Base-by-base conservation (phyloP, 768 basidiomycete genomes). In the Tricholoma terreum region DNA sequence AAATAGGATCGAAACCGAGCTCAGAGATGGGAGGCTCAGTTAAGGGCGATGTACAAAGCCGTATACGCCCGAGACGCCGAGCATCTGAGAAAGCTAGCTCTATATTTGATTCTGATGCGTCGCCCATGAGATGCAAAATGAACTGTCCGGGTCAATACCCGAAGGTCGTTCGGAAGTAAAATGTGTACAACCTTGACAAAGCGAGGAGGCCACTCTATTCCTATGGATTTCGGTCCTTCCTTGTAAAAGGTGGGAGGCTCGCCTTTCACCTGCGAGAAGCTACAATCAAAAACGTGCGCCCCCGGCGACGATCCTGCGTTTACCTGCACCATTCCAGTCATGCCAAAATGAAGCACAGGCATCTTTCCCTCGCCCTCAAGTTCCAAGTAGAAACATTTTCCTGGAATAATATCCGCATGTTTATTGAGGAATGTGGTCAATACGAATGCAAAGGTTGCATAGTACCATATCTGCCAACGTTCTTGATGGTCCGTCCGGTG, bases 281-380 rank as follows among this genome's bases (percentile, higher is more conserved):
- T 6, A n/a, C 24, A 33, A 36, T 36, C 3, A 24, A 24, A 35
- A 12, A 42, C 15, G 4, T 30, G n/a, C 19, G 19, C 50, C 35
- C 19, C 35, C 11, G 10, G 12, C n/a, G 22, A 3, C 1, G 17
- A 4, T 15, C 21, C 17, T 19, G 19, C 27, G 22, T 21, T 27
- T 52, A 84, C 86, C 73, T 87, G 85, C 33, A 92, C 74, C 83
- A 84, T 87, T n/a, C 90, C 90, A 1, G 89, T 91, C 90, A 92
- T 92, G 2, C 90, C 90, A 61, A 92, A 89, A 66, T 92, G 90
- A 49, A 91, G 70, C 2, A 91, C 85, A 3, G 89, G 89, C 60
- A 81, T 67, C 63, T 75, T 76, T 0, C 87, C 89, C 12, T 72
- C 58, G 6, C 87, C 87, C 30, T 82, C 79, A 2, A 92, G 76